Base-by-base conservation (phyloP, 108 stramenopile genomes). In the Nitzschia sp. region DNA sequence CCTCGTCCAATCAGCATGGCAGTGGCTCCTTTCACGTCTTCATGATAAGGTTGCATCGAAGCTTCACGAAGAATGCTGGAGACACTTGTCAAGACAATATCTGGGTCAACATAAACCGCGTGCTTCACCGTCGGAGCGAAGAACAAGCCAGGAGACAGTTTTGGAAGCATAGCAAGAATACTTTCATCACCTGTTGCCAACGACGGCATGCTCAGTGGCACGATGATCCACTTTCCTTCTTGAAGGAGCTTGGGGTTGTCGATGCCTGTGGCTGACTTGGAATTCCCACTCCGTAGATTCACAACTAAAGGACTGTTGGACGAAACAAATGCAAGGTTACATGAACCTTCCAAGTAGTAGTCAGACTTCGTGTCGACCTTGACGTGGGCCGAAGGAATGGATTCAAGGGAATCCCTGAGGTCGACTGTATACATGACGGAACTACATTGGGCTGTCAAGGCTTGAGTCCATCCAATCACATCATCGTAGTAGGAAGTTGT, bases 241-340 rank as follows among this genome's bases (percentile, higher is more conserved):
- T 78, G 57, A 39, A 89, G 50, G 38, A 76, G 42, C 12, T 61
- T 24, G 41, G 59, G 21, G n/a, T 40, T 20, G 14, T 51, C 59
- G 21, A 39, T 53, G 12, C 56, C 56, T 12, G 40, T 41, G 17
- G 37, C 52, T 7, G 56, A n/a, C 10, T 55, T 50, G 5, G 48
- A 17, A 12, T 26, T 53, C 10, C 37, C 29, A 20, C 29, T 58
- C 19, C 50, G 53, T 3, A 71, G 63, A 11, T 72, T 51, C 38
- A 83, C 61, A 25, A 84, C 76, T 40, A 92, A 55, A 0, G 72
- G 66, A 55, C 85, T 88, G 10, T 41, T 53, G n/a, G 80, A 78
- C 0, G 88, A 85, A 24, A 92, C 91, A 66, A 89, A 92, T 12
- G 91, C 88, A 34, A 92, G 37, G 58, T 89, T 92, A 43, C 88